Evolutionary conservation across 176 grass and related monocot genomes (phyloP), one percentile per base, ranked within the genome.

Genomic region (Elymus sibiricus): DNA sequence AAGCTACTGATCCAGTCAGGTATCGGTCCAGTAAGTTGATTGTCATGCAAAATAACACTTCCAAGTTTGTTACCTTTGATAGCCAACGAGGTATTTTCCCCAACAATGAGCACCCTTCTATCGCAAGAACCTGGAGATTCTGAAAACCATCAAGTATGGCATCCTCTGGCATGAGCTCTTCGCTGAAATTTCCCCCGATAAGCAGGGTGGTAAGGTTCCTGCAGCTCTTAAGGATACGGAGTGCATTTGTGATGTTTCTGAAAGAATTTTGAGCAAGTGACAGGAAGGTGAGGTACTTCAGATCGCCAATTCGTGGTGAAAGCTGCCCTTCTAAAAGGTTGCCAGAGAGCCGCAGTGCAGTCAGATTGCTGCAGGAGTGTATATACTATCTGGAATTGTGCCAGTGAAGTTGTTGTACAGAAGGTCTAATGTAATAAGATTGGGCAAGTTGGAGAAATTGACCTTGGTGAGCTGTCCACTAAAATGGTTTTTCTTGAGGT

Each of bases 321-420:
- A 92, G 1, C 10, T 87, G 13, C 0, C 91, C 91, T 0, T 60
- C 3, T 0, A 90, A 66, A 0, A 71, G 6, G 10, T 92, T 90
- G 0, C 0, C 0, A 0, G 87, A 64, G 1, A 92, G 5, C 1
- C 84, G 15, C 0, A 90, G 22, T 2, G 84, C 59, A 13, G 5
- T 87, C 1, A 92, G 3, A 11, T 78, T 84, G 13, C 0, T 80
- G 28, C 84, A 92, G 0, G 74, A 84, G 63, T 92, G 63, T 92
- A 92, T 1, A 92, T 80, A 26, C 75, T 92, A 11, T 87, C 79
- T 22, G 87, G 91, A 79, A 92, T 6, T 49, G 4, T 62, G 25
- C 87, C 80, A 0, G 0, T 84, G 44, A 92, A 90, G 1, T 53
- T 9, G n/a, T 89, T 92, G 0, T 0, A 4, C 0, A 0, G 0